Evolutionary conservation across 169 alveolate genomes (phyloP).

Genomic region (Plasmodium gallinaceum): DNA sequence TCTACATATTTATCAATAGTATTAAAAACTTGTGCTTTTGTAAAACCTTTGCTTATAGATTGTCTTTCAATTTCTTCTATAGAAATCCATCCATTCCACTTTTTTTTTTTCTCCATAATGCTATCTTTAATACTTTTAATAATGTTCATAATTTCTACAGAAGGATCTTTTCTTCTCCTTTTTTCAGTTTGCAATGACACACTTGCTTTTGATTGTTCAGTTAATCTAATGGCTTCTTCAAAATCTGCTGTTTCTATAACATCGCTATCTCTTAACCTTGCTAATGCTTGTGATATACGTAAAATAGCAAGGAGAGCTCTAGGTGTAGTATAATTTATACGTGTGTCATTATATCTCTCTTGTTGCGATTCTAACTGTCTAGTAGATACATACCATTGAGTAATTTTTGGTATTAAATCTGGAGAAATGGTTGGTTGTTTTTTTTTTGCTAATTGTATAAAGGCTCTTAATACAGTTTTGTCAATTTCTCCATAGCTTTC

Average conservation of each 20-base stretch:
- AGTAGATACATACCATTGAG: constrained; percentile 84
- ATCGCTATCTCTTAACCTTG: constrained; percentile 94
- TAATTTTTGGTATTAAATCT: constrained; percentile 79
- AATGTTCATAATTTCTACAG: constrained; percentile 87
- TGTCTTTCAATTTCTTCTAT: constrained; percentile 83
- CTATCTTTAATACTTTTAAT: constrained; percentile 82
- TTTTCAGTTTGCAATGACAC: constrained; percentile 84
- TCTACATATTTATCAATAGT: constrained; percentile 86
- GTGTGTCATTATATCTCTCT: constrained; percentile 86
- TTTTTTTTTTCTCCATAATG: constrained; percentile 78
- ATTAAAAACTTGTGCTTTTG: constrained; percentile 79
- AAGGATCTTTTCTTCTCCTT: constrained; percentile 78
- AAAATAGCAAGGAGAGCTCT: constrained; percentile 96
- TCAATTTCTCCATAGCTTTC: constrained; percentile 81
- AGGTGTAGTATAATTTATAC: constrained; percentile 96
- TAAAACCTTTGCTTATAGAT: constrained; percentile 82
- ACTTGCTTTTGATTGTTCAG: constrained; percentile 91
- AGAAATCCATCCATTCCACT: constrained; percentile 87
- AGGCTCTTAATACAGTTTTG: constrained; percentile 90
- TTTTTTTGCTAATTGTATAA: constrained; percentile 92
- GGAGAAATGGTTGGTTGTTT: constrained; percentile 85
- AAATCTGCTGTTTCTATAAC: constrained; percentile 93
- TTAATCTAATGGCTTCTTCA: constrained; percentile 96
- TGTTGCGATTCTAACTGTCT: constrained; percentile 84
- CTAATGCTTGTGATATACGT: constrained; percentile 94